A percentile compares a stretch with the other conserved stretches of the same genome.
phyloP scores from a whole-genome alignment of 345 rosid species.

The Rhizophora mangle region DNA sequence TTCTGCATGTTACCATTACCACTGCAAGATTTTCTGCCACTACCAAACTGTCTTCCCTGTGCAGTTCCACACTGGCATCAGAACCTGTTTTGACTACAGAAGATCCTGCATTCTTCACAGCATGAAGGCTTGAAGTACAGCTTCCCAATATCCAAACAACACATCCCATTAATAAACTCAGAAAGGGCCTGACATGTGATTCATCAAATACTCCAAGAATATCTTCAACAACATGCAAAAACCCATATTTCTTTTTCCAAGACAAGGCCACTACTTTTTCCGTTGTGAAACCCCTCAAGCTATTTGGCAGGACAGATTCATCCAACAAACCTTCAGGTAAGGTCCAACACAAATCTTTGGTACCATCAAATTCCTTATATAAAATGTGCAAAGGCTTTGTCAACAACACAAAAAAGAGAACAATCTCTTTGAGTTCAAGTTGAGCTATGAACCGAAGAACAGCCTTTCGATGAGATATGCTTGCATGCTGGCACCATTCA shows the following conservation, averaged over 20 bases:
- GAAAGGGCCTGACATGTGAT: slow-evolving; percentile 60
- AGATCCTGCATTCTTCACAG: slow-evolving; percentile 35
- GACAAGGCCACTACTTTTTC: slow-evolving; percentile 56
- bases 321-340: slow-evolving; percentile 34
- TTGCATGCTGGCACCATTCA: slow-evolving; percentile 50
- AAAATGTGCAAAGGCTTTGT: slow-evolving; percentile 65
- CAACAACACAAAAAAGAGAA: slow-evolving; percentile 72
- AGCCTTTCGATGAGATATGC: slow-evolving; percentile 70
- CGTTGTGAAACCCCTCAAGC: slow-evolving; percentile 51
- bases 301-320: slow-evolving; percentile 43
- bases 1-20: slow-evolving; percentile 40
- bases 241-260: slow-evolving; percentile 72
- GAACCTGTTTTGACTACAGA: slow-evolving; percentile 23
- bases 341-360: slow-evolving; percentile 35
- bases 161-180: slow-evolving; percentile 79
- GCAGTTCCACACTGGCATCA: slow-evolving; percentile 18
- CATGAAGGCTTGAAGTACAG: slow-evolving; percentile 42
- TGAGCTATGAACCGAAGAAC: slow-evolving; percentile 78
- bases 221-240: slow-evolving; percentile 81
- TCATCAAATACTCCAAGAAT: slow-evolving; percentile 76
- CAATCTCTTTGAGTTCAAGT: slow-evolving; percentile 63
- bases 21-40: slow-evolving; percentile 26
- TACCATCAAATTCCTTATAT: slow-evolving; percentile 47
- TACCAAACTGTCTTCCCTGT: slow-evolving; percentile 28
- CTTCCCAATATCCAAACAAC: slow-evolving; percentile 67